Conservation (phyloP, 176 grass and related monocot species). For the Melocanna baccifera region DNA sequence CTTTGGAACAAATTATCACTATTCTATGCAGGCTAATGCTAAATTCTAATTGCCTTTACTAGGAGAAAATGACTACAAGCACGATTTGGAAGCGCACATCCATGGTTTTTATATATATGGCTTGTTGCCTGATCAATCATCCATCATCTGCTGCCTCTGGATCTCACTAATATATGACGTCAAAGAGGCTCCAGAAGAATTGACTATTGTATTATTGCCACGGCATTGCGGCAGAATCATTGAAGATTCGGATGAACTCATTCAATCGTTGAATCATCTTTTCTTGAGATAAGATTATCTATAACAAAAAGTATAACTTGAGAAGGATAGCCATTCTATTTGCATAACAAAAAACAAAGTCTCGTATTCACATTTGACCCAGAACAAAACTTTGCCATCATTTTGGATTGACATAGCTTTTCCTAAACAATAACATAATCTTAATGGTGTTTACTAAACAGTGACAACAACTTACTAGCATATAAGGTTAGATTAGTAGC, state of each 20-base stretch:
- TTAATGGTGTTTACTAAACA: too few species aligned
- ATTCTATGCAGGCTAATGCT: slow-evolving; percentile 26
- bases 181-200: slow-evolving; percentile 42
- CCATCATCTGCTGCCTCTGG: slow-evolving; percentile 57
- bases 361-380: neutral
- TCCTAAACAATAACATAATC: too few species aligned
- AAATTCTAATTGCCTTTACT: slow-evolving; percentile 26
- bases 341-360: neutral
- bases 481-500: too few species aligned
- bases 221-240: slow-evolving; percentile 57
- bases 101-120: neutral
- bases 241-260: slow-evolving; percentile 68
- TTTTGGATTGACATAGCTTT: neutral
- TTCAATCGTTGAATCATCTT: slow-evolving; percentile 80
- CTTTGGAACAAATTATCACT: slow-evolving; percentile 5
- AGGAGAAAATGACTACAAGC: neutral
- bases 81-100: neutral
- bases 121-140: slow-evolving; percentile 31
- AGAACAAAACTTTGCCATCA: neutral
- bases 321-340: neutral
- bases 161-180: slow-evolving; percentile 52
- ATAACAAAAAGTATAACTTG: slow-evolving; percentile 15
- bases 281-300: slow-evolving; percentile 93
- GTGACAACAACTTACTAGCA: too few species aligned
- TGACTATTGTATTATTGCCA: slow-evolving; percentile 47